A percentile compares a stretch with the other conserved stretches of the same genome.
Conservation (phyloP, 306 rosid genomes). For the Prunus kanzakura region DNA sequence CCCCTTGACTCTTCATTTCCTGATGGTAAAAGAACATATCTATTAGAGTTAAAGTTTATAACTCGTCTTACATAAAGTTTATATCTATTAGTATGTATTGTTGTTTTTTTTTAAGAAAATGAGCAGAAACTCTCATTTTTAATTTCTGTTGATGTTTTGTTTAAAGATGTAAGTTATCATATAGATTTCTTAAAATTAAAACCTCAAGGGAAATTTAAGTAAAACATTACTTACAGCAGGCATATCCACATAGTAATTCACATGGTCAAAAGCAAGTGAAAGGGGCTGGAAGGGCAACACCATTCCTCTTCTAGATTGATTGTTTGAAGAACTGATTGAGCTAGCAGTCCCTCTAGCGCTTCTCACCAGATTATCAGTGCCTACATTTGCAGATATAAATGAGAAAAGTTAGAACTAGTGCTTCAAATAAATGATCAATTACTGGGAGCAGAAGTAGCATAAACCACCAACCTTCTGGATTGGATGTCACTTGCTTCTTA, state of each 20-base stretch:
- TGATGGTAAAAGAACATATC: conserved; percentile 14
- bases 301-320: conserved; percentile 21
- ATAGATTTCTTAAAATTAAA: not conserved
- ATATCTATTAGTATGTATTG: too few species aligned
- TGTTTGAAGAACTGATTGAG: not conserved
- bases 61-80: too few species aligned
- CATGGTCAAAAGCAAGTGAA: conserved; percentile 24
- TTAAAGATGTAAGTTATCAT: not conserved
- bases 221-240: conserved; percentile 10
- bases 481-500: conserved; percentile 9
- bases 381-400: not conserved
- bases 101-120: not conserved
- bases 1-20: conserved; percentile 50
- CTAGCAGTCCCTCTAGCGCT: not conserved
- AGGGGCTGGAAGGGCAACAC: conserved; percentile 34
- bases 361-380: not conserved
- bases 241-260: conserved; percentile 32
- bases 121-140: not conserved
- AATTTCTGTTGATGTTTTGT: not conserved
- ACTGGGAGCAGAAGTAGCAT: not conserved
- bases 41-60: not conserved
- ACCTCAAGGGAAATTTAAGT: not conserved
- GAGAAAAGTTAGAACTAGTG: not conserved
- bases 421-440: not conserved
- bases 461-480: not conserved